Percentiles rank a stretch among this genome's conserved stretches.
These are phyloP conservation scores for Sequoia sempervirens DNA, from an alignment of 75 land plant species.

Conservation along the genomic window DNA sequence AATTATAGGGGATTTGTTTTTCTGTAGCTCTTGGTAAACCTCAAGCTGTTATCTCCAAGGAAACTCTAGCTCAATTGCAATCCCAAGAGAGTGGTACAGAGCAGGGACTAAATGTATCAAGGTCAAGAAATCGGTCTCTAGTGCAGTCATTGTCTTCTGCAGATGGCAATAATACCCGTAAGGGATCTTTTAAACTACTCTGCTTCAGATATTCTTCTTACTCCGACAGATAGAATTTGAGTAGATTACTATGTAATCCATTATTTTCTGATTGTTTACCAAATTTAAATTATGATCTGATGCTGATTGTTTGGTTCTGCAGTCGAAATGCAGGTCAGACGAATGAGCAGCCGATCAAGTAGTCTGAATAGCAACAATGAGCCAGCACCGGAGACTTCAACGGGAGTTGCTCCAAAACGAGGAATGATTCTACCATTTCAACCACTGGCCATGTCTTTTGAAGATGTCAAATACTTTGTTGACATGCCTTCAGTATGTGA, in stretches of 20 bases:
- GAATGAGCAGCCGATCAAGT: conserved; percentile 30
- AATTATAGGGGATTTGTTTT: background rate
- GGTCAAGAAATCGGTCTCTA: conserved; percentile 2
- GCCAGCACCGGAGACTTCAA: conserved; percentile 20
- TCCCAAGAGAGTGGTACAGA: conserved; percentile 25
- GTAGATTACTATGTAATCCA: background rate
- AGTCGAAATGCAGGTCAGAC: conserved; percentile 11
- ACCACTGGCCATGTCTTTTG: conserved; percentile 81
- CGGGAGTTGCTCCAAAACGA: conserved; percentile 51
- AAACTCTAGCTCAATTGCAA: conserved; percentile 46
- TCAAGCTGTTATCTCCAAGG: conserved; percentile 76
- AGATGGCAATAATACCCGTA: conserved; percentile 51
- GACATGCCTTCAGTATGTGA: conserved; percentile 66
- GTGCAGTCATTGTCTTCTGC: conserved; percentile 27
- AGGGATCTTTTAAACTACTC: background rate
- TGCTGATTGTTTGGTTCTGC: background rate
- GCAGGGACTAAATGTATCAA: conserved; percentile 6
- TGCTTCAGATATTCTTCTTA: background rate
- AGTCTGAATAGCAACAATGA: background rate
- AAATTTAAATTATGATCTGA: background rate
- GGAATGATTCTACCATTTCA: conserved; percentile 88
- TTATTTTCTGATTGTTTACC: too few relatives aligned
- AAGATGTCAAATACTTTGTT: conserved; percentile 75
- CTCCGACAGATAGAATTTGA: background rate
- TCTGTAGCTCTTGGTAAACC: conserved; percentile 63